Evolutionary conservation across 371 early-diverging fungal species (phyloP), one percentile per base, ranked within the genome.

Genomic region (Mortierella sp.): DNA sequence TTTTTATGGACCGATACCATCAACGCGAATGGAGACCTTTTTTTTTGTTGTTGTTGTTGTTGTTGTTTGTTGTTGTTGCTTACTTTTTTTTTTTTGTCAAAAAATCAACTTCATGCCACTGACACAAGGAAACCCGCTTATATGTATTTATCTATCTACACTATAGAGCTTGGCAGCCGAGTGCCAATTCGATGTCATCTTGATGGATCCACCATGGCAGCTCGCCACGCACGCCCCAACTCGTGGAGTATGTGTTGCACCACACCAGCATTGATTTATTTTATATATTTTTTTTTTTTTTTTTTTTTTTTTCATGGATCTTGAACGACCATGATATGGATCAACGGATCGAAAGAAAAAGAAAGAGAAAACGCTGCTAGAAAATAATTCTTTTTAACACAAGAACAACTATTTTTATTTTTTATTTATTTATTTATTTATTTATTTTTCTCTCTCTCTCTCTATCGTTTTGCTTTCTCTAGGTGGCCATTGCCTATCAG

Each of bases 151-250:
- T n/a, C n/a, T n/a, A n/a, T n/a, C n/a, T n/a, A n/a, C n/a, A n/a
- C n/a, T 26, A 51, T 75, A 93, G 91, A 84, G 82, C 64, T 84
- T 97, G 47, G 95, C 94, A 2, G 81, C 81, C 46, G 91, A 89
- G 59, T 89, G 91, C 64, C 96, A 96, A 72, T 97, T 97, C 66
- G 97, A 96, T 80, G 95, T 94, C 28, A 94, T 97, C 61, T 80
- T 94, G 28, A 94, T 96, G 87, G 97, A 96, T 85, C 97, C 97
- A 61, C 97, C 97, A 79, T 97, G 97, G 97, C 97, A 96, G 85
- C 87, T 97, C 25, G 96, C 97, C n/a, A 94, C 96, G 18, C 92
- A 95, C 74, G 94, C 95, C 1, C 97, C 97, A 11, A 96, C 97
- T 0, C 92, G 97, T 58, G 97, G 96, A 75, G 96, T 89, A 84